Base-by-base conservation (phyloP, 805 yeast species). In the Spathaspora passalidarum region DNA sequence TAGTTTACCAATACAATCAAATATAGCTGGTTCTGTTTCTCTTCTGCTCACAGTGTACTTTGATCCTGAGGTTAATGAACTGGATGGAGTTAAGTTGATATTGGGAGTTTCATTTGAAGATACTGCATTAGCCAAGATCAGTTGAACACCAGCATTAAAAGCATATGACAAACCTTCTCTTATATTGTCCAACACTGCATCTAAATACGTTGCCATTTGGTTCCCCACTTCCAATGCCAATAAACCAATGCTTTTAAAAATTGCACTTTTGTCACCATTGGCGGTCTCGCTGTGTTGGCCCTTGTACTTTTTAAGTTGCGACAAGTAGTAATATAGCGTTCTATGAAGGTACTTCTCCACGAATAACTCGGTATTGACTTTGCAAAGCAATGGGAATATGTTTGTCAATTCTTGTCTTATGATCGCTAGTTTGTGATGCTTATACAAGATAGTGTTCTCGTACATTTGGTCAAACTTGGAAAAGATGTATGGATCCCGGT, bases 371-470 rank as follows among this genome's bases (percentile, higher is more conserved):
- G 89, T 81, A 54, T 88, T 84, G 53, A 86, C 91, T 34, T 80
- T 76, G 40, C 97, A 96, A 25, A 94, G 66, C 18, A 86, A 75
- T 0, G 99, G 97, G 49, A 92, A 73, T 41, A 91, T 84, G 37
- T 81, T 80, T 9, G 95, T 81, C n/a, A 92, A 84, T 53, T 92
- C 96, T 47, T 83, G 84, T 50, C 97, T 76, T 13, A 94, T 84
- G 4, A 87, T 79, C 17, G 80, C 68, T 42, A 86, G 80, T 57
- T 86, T 86, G 65, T 86, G 88, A 52, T 88, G 94, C 60, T 85
- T 87, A 61, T 84, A 86, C 40, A 76, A 68, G 53, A 87, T 76
- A 8, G 90, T 76, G 11, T 84, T 80, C 52, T 86, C 91, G 62
- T 87, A 88, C 16, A 90, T 82, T 36, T 81, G 84, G 48, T 85